Conservation (phyloP, 768 basidiomycete species). For the Imleria badia region DNA sequence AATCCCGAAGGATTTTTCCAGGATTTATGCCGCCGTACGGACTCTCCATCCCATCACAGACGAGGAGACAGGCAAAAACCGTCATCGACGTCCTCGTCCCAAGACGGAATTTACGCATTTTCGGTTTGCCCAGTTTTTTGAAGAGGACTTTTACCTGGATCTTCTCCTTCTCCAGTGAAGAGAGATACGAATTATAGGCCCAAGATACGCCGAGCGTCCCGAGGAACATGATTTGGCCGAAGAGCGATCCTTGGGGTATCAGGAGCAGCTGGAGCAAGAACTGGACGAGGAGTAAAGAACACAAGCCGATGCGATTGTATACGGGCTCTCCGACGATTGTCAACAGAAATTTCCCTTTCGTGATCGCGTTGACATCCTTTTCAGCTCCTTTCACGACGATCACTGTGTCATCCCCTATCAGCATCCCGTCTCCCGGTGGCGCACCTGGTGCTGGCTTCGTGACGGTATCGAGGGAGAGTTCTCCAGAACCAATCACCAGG, state of each 20-base stretch:
- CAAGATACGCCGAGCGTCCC: slow-evolving; percentile 33
- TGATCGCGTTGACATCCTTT: slow-evolving; percentile 31
- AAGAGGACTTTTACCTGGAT: slow-evolving; percentile 24
- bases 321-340: slow-evolving; percentile 9
- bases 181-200: slow-evolving; percentile 37
- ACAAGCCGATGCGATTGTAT: slow-evolving; percentile 26
- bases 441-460: slow-evolving; percentile 22
- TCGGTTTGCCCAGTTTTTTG: slow-evolving; percentile 13
- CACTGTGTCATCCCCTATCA: slow-evolving; percentile 24
- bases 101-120: slow-evolving; percentile 21
- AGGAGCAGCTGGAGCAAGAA: slow-evolving; percentile 36
- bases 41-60: slow-evolving; percentile 24
- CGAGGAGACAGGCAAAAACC: slow-evolving; percentile 26
- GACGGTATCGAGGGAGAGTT: slow-evolving; percentile 17
- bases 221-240: slow-evolving; percentile 38
- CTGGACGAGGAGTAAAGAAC: slow-evolving; percentile 32
- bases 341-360: slow-evolving; percentile 31
- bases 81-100: slow-evolving; percentile 23
- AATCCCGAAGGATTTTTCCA: slow-evolving; percentile 16
- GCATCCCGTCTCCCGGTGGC: slow-evolving; percentile 34
- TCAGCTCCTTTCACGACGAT: slow-evolving; percentile 34
- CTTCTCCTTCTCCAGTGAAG: slow-evolving; percentile 37
- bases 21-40: slow-evolving; percentile 12
- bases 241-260: slow-evolving; percentile 34
- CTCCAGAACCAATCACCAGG: slow-evolving; percentile 31